Base-by-base conservation (phyloP, 352 stramenopile genomes). In the Globisporangium recalcitrans region DNA sequence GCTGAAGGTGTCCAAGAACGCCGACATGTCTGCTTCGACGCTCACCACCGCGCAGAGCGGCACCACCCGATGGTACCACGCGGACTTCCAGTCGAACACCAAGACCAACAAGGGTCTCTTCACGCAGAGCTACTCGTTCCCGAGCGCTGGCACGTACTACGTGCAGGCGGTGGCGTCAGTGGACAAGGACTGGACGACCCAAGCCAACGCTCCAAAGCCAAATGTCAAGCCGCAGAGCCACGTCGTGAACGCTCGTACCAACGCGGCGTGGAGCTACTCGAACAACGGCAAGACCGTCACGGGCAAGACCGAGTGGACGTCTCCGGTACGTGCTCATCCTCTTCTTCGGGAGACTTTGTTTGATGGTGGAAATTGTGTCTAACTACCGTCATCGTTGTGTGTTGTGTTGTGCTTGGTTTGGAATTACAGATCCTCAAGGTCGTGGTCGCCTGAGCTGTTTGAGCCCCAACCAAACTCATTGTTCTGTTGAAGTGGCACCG, bases 201-300 rank as follows among this genome's bases (percentile, higher is more conserved):
- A n/a, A n/a, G n/a, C n/a, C n/a, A n/a, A n/a, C n/a, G n/a, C 63
- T 1, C 71, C 78, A 3, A 60, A 70, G 24, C 80, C 78, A 10
- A 75, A 79, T 51, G 69, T 88, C 11, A 74, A 69, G 27, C 81
- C 84, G 13, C 81, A 93, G 70, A 85, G 76, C 1, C 84, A 93
- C 68, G 63, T 88, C 24, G 80, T 90, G 40, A 91, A 93, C 60
- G 80, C 72, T 40, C 79, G 84, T 42, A 90, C 80, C 10, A 88
- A 91, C 63, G 29, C 62, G 11, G 36, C 72, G 14, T 90, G 77
- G 78, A 65, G 58, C 57, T 85, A 73, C 60, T 78, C 69, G 26
- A 78, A 73, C 68, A 89, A 85, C 60, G 77, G 65, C 19, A 70
- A 73, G 11, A 72, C 71, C 22, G 79, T 91, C 47, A 65, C 67